Evolutionary conservation across 495 filamentous ascomycete species (phyloP).

Genomic region (Penicillium antarcticum): DNA sequence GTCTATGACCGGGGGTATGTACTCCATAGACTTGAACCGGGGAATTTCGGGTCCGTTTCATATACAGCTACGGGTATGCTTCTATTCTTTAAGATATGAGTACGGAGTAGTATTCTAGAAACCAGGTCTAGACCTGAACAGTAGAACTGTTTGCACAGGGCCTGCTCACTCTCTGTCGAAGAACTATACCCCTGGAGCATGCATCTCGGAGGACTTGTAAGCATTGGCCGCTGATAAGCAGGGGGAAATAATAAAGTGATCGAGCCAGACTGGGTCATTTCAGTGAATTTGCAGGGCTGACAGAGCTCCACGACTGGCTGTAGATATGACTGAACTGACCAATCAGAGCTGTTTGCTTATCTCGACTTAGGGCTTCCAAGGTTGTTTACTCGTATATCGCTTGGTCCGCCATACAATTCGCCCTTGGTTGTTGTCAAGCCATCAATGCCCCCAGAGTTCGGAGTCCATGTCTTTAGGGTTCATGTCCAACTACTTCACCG

Average conservation of each 20-base stretch:
- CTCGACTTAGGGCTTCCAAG: constrained; percentile 2
- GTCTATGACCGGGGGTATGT: constrained; percentile 2
- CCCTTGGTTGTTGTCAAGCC: neutral
- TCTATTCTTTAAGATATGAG: too few species aligned
- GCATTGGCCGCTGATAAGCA: constrained; percentile 3
- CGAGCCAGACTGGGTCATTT: constrained; percentile 6
- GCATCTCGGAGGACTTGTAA: neutral
- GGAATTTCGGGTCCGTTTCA: constrained; percentile 18
- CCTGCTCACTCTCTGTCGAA: neutral
- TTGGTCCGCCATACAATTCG: neutral
- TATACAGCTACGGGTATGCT: too few species aligned
- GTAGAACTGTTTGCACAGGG: too few species aligned
- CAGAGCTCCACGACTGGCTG: constrained; percentile 18
- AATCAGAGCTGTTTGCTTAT: constrained; percentile 24
- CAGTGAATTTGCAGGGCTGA: constrained; percentile 2
- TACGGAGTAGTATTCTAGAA: neutral
- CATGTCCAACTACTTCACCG: too few species aligned
- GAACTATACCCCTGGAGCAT: neutral
- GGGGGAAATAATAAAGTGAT: neutral
- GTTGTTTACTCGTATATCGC: neutral
- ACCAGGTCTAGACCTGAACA: too few species aligned
- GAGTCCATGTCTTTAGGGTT: too few species aligned
- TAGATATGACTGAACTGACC: constrained; percentile 25
- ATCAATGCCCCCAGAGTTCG: neutral
- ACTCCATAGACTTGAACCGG: constrained; percentile 14